Base-by-base conservation (phyloP, 2,329 filamentous ascomycete genomes). In the Aspergillus caelatus region DNA sequence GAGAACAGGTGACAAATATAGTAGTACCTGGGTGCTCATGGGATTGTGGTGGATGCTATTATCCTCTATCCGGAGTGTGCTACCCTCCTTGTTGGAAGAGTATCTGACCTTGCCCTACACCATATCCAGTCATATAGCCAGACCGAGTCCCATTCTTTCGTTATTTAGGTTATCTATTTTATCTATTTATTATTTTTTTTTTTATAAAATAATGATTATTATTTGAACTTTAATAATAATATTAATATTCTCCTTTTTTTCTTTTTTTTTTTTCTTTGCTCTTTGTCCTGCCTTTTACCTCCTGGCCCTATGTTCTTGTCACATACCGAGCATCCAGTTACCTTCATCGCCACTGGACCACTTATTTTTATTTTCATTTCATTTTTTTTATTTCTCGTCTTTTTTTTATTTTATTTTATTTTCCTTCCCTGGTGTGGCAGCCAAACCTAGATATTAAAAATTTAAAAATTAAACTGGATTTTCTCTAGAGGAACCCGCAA, bases 11-110 rank as follows among this genome's bases (percentile, higher is more conserved):
- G 70, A 71, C 70, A 68, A 69, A 67, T 62, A 68, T 64, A 64
- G 63, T 67, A 65, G 66, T 68, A 69, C 66, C 62, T 68, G 64
- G 48, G 45, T 70, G 70, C 63, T 72, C 70, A 71, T 72, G 70
- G 70, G 70, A 67, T 72, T 57, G 60, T 16, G 58, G 60, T 64
- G 61, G 61, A 60, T 58, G 63, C 62, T 69, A 60, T 63, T 67
- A 57, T 67, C 58, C 64, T 63, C 56, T 53, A 61, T 61, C 62
- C 62, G 61, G 63, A 64, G 66, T 69, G 70, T 74, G 69, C 66
- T 61, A 71, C 71, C 71, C 65, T 68, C 68, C 65, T 67, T 68
- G 57, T 62, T 62, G 53, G 46, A 57, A 52, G 46, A 39, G 48
- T 62, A 57, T 58, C 56, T 58, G 64, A 65, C 60, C 61, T 62